These are phyloP conservation scores for Rhizophagus prolifer DNA, from an alignment of 192 early-diverging fungal genomes.

Conservation along the genomic window DNA sequence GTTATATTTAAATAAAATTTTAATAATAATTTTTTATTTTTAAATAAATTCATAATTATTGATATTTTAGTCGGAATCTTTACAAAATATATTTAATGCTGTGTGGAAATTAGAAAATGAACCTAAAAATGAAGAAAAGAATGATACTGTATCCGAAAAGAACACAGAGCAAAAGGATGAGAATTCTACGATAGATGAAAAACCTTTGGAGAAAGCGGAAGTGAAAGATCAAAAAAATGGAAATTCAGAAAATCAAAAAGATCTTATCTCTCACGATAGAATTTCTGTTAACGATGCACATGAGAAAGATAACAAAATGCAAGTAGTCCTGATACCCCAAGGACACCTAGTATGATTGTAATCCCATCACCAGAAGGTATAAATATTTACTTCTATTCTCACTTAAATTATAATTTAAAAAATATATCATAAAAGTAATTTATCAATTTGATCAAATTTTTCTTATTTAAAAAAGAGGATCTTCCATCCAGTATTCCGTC, in stretches of 20 bases:
- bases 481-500: constrained; percentile 47
- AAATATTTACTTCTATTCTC: background rate
- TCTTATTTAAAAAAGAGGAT: constrained; percentile 29
- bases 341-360: background rate
- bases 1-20: background rate
- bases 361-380: background rate
- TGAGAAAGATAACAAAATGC: background rate
- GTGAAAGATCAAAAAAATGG: background rate
- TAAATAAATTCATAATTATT: background rate
- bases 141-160: background rate
- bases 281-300: background rate
- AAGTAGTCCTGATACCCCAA: background rate
- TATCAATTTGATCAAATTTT: too few species aligned
- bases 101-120: background rate
- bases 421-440: too few species aligned
- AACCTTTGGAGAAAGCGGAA: background rate
- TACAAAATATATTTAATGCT: constrained; percentile 9
- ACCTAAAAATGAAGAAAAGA: too few species aligned
- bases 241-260: background rate
- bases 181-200: background rate
- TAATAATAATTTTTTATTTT: background rate
- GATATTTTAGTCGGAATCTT: background rate
- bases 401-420: background rate
- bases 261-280: background rate
- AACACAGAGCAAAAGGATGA: background rate